These are phyloP conservation scores for Thamnidium elegans DNA, from an alignment of 192 early-diverging fungal species.

Conservation along the genomic window DNA sequence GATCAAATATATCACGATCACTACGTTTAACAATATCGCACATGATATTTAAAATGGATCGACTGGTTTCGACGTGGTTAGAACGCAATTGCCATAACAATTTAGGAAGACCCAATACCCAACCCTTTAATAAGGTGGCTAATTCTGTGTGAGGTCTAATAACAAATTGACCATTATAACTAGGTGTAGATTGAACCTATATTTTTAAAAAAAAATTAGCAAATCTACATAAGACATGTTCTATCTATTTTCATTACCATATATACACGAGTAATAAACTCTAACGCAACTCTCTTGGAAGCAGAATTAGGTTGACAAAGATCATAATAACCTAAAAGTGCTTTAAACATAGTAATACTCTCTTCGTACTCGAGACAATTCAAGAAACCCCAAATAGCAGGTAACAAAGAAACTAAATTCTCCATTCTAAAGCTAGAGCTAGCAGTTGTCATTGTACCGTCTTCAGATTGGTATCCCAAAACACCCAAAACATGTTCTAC, in stretches of 20 bases:
- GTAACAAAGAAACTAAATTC: slow-evolving; percentile 44
- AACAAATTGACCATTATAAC: slow-evolving; percentile 37
- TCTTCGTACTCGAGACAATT: slow-evolving; percentile 41
- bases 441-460: slow-evolving; percentile 32
- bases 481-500: slow-evolving; percentile 55
- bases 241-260: too few relatives aligned
- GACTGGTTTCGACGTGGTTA: slow-evolving; percentile 42
- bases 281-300: slow-evolving; percentile 27
- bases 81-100: slow-evolving; percentile 49
- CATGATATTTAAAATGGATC: slow-evolving; percentile 31
- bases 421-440: slow-evolving; percentile 42
- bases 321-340: slow-evolving; percentile 30
- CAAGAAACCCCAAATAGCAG: slow-evolving; percentile 51
- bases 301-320: slow-evolving; percentile 34
- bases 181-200: slow-evolving; percentile 42
- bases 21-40: slow-evolving; percentile 38
- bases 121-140: slow-evolving; percentile 28
- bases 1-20: slow-evolving; percentile 31
- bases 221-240: too few relatives aligned
- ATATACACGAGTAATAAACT: slow-evolving; percentile 30
- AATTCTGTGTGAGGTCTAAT: slow-evolving; percentile 16
- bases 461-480: slow-evolving; percentile 45
- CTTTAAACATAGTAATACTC: slow-evolving; percentile 36
- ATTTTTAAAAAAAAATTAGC: too few relatives aligned
- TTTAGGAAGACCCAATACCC: slow-evolving; percentile 48